These are phyloP conservation scores for Aspergillus floridensis DNA, from an alignment of 2,329 filamentous ascomycete species.

Conservation along the genomic window DNA sequence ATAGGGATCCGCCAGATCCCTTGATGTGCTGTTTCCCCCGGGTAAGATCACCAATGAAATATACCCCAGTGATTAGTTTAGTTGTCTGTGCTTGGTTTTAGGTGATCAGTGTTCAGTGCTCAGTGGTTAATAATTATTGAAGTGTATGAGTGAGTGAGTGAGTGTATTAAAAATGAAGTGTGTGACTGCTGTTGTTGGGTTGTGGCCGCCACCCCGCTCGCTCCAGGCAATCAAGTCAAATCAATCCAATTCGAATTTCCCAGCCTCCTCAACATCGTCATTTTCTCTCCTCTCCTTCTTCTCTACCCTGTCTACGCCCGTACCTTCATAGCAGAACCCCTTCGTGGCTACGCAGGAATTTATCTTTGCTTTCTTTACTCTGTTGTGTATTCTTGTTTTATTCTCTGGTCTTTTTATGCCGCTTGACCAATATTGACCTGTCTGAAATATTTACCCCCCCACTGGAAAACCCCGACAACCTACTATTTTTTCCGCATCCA, in stretches of 20 bases:
- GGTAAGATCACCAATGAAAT: background rate
- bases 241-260: background rate
- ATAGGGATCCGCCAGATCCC: background rate
- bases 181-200: slow-evolving; percentile 6
- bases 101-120: too few species aligned
- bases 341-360: background rate
- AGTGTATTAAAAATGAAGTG: background rate
- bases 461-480: background rate
- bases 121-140: too few species aligned
- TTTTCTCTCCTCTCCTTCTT: slow-evolving; percentile 2
- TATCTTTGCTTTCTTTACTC: background rate
- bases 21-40: background rate
- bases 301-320: slow-evolving; percentile 2
- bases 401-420: background rate
- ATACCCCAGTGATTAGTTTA: background rate
- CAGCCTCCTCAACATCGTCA: slow-evolving; percentile 11
- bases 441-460: background rate
- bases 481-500: background rate
- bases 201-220: slow-evolving; percentile 17
- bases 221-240: background rate
- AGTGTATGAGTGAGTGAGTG: too few species aligned
- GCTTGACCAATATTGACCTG: background rate
- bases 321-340: background rate
- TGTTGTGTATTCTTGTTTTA: background rate
- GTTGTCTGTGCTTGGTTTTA: background rate